A percentile compares a stretch with the other conserved stretches of the same genome.
Conservation (phyloP, 1,284 basidiomycete genomes). For the Trichosporon inkin region DNA sequence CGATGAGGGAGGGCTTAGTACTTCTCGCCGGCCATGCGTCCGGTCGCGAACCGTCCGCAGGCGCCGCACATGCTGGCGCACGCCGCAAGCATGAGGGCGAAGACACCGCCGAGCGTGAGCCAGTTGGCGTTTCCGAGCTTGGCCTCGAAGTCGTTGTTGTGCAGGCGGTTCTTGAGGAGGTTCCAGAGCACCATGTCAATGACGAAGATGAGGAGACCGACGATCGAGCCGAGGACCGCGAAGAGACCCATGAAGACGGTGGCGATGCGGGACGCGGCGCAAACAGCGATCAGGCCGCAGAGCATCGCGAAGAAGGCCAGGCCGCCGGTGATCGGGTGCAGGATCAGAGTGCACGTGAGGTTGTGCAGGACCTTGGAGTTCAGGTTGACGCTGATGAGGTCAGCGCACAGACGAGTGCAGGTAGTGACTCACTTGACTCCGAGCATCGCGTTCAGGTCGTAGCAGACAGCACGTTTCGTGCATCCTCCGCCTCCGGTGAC, state of each 20-base stretch:
- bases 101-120: constrained; percentile 68
- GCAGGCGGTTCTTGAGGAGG: constrained; percentile 60
- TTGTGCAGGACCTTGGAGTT: constrained; percentile 60
- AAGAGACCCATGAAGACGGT: constrained; percentile 70
- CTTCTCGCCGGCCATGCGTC: constrained; percentile 49
- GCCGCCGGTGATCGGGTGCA: constrained; percentile 72
- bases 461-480: constrained; percentile 34
- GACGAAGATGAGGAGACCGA: constrained; percentile 64
- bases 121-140: constrained; percentile 49
- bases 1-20: background rate
- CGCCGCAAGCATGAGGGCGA: constrained; percentile 62
- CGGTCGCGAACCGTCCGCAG: constrained; percentile 59
- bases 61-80: constrained; percentile 63
- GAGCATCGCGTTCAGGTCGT: constrained; percentile 31
- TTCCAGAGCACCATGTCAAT: constrained; percentile 76
- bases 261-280: constrained; percentile 60
- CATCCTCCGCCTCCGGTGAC: constrained; percentile 59
- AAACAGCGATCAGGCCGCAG: constrained; percentile 63
- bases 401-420: background rate
- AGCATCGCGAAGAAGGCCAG: constrained; percentile 66
- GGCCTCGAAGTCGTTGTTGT: constrained; percentile 53
- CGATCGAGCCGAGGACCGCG: constrained; percentile 61
- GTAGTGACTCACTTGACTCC: constrained; percentile 26
- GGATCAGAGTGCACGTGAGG: constrained; percentile 66
- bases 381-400: constrained; percentile 31